These are phyloP conservation scores for Kodamaea arcana DNA, from an alignment of 1,139 yeast species.

Conservation along the genomic window DNA sequence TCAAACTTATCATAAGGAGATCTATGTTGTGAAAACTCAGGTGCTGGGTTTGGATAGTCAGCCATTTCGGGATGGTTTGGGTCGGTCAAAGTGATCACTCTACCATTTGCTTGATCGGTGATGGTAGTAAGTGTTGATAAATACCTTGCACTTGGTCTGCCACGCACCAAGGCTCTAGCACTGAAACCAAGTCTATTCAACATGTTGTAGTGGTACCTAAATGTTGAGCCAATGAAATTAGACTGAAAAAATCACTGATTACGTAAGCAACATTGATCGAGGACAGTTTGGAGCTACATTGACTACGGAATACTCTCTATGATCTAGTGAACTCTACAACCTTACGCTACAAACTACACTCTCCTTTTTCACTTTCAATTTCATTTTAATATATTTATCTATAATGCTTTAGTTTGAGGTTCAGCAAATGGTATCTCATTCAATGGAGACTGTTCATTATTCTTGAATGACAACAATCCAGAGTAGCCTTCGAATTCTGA, in stretches of 20 bases:
- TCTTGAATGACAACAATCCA: conserved; percentile 33
- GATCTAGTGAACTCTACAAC: too few species aligned
- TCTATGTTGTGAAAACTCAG: conserved; percentile 57
- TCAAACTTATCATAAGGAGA: conserved; percentile 74
- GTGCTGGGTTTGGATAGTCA: conserved; percentile 39
- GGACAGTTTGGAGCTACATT: not conserved
- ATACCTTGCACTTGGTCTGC: conserved; percentile 16
- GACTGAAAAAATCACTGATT: conserved; percentile 7
- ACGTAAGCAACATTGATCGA: conserved; percentile 4
- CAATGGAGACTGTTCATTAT: conserved; percentile 37
- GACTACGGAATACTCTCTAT: too few species aligned
- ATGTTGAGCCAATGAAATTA: conserved; percentile 21
- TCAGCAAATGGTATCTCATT: conserved; percentile 36
- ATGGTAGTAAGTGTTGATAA: conserved; percentile 38
- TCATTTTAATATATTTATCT: too few species aligned
- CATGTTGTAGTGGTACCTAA: conserved; percentile 15
- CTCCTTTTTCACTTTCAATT: too few species aligned
- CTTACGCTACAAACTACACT: too few species aligned
- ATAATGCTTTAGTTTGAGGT: too few species aligned
- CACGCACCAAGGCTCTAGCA: conserved; percentile 12
- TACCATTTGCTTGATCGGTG: conserved; percentile 40
- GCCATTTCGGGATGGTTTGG: conserved; percentile 44
- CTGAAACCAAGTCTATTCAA: conserved; percentile 25
- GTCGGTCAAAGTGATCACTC: conserved; percentile 40
- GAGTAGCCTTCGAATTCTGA: conserved; percentile 27